These are phyloP conservation scores for Simplicillium aogashimaense DNA, from an alignment of 2,329 filamentous ascomycete genomes.

Conservation along the genomic window DNA sequence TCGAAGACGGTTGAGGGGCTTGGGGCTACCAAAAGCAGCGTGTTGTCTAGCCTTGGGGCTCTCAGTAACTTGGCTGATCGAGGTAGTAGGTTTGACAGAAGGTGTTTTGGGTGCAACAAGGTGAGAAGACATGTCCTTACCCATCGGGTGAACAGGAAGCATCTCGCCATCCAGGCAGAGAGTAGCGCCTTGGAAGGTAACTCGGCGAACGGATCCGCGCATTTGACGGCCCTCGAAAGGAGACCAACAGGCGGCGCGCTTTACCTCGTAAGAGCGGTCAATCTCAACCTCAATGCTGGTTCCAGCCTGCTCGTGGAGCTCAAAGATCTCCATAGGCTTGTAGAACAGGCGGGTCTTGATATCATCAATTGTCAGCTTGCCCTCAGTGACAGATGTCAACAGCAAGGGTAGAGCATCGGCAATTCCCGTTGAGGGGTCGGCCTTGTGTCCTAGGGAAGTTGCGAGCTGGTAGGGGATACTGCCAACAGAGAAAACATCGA, in stretches of 20 bases:
- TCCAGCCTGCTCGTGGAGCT: conserved; percentile 70
- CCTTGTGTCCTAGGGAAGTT: conserved; percentile 38
- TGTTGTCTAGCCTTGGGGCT: conserved; percentile 23
- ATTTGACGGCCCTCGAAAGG: conserved; percentile 62
- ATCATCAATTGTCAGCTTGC: conserved; percentile 63
- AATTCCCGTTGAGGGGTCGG: conserved; percentile 56
- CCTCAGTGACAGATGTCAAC: conserved; percentile 66
- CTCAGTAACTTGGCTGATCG: conserved; percentile 23
- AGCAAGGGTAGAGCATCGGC: conserved; percentile 64
- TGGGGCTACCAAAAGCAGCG: conserved; percentile 18
- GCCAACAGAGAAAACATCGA: conserved; percentile 72
- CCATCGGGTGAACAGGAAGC: conserved; percentile 45
- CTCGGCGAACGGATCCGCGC: conserved; percentile 61
- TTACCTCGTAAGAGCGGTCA: conserved; percentile 57
- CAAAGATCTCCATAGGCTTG: conserved; percentile 73
- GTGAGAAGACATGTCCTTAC: conserved; percentile 69
- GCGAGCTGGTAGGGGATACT: conserved; percentile 71
- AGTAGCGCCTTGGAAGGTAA: conserved; percentile 65
- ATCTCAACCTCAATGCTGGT: conserved; percentile 67
- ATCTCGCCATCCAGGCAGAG: conserved; percentile 62
- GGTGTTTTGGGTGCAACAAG: conserved; percentile 46
- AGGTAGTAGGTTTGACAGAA: conserved; percentile 40
- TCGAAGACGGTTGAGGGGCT: conserved; percentile 20
- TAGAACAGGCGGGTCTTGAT: conserved; percentile 62
- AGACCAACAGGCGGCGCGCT: conserved; percentile 46